Evolutionary conservation across 345 rosid genomes (phyloP), one percentile per base, ranked within the genome.

Genomic region (Turnera subulata): DNA sequence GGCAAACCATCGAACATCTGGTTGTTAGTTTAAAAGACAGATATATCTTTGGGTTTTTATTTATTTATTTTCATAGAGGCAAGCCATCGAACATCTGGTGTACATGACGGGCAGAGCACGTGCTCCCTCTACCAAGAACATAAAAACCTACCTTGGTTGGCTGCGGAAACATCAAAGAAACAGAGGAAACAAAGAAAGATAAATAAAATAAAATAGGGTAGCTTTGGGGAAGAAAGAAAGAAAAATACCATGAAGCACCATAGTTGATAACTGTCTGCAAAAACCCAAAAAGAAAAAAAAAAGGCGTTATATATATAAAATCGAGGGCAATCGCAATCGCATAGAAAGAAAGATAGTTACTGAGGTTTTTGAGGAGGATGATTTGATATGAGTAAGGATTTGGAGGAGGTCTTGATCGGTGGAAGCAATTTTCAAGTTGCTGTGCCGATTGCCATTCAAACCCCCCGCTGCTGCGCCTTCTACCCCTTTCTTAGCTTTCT

Each of bases 201-300:
- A 0, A 18, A 12, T 58, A 7, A 2, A 10, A n/a, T n/a, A n/a
- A n/a, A n/a, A n/a, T n/a, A n/a, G n/a, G n/a, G n/a, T n/a, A n/a
- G n/a, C n/a, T n/a, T n/a, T n/a, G n/a, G n/a, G n/a, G 15, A 29
- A 29, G 35, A 8, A 29, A 29, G 39, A 8, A 6, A 52, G 15
- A 4, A 56, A 5, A 63, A 19, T 78, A 84, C 85, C 88, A 80
- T 9, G 85, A 80, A 8, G 88, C 85, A n/a, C 88, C 88, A 22
- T 80, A 82, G 60, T 78, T 85, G 70, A 85, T 66, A 38, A 78
- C 78, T 3, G 81, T 76, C 91, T 79, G 80, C 69, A 55, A 65
- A 33, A 16, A 29, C 7, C 21, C n/a, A 21, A 39, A 59, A 56
- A 11, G 6, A 25, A 39, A 46, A 8, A 68, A 29, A 56, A 6